Conservation (phyloP, 345 rosid genomes). For the Hibiscus syriacus region DNA sequence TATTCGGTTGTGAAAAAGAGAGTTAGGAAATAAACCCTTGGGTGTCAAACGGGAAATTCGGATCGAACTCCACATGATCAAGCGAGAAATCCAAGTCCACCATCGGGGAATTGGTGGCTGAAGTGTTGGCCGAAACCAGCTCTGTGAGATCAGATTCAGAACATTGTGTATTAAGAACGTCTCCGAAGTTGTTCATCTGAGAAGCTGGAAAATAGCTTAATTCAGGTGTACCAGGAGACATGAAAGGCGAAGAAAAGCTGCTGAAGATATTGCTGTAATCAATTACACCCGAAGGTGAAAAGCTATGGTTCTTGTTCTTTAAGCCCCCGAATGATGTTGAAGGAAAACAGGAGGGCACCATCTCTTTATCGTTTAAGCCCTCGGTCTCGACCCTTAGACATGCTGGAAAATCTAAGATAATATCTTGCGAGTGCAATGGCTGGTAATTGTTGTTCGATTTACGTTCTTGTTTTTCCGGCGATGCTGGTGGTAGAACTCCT, state of each 20-base stretch:
- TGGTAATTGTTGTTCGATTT: constrained; percentile 19
- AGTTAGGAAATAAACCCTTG: constrained; percentile 32
- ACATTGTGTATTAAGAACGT: constrained; percentile 13
- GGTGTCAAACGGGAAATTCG: constrained; percentile 42
- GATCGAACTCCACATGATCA: constrained; percentile 46
- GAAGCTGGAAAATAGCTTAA: constrained; percentile 28
- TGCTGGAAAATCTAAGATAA: constrained; percentile 25
- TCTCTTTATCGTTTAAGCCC: constrained; percentile 30
- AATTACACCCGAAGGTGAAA: constrained; percentile 16
- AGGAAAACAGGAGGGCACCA: constrained; percentile 42
- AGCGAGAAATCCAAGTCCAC: constrained; percentile 68
- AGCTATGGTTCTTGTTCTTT: constrained; percentile 13
- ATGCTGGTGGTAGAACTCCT: constrained; percentile 30
- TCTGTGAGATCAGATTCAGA: constrained; percentile 44
- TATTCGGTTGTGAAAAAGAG: not conserved
- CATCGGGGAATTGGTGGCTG: constrained; percentile 63
- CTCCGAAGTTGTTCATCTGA: constrained; percentile 27
- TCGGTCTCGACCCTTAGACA: constrained; percentile 31
- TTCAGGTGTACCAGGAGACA: constrained; percentile 46
- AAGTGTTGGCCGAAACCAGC: constrained; percentile 54
- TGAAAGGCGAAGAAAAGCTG: constrained; percentile 33
- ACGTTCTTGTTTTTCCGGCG: constrained; percentile 45
- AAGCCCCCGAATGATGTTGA: constrained; percentile 34
- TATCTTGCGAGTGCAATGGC: constrained; percentile 31
- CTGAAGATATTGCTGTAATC: constrained; percentile 13